phyloP scores from a whole-genome alignment of 202 grass and related monocot genomes.

The Saccharum hybrid region DNA sequence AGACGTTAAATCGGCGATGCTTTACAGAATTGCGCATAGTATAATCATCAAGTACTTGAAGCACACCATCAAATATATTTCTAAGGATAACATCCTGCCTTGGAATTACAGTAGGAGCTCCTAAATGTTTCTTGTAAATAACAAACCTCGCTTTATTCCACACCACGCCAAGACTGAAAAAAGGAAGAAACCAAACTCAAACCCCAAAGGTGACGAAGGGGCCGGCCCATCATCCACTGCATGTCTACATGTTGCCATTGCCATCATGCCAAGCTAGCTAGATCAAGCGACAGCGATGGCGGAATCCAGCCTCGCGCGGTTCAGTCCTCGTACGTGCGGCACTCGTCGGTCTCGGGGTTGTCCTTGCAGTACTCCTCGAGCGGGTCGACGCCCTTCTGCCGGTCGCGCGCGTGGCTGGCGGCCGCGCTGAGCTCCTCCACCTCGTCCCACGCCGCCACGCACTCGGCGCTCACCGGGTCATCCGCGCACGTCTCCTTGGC shows the following conservation, averaged over 20 bases:
- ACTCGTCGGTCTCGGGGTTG: slow-evolving; percentile 85
- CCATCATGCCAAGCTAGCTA: slow-evolving; percentile 18
- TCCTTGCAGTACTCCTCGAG: slow-evolving; percentile 94
- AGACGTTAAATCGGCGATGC: no score
- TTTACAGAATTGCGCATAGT: not conserved
- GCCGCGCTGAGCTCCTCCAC: slow-evolving; percentile 97
- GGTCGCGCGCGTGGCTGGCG: slow-evolving; percentile 80
- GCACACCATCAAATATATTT: not conserved
- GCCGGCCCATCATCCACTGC: not conserved
- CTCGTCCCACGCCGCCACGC: slow-evolving; percentile 95
- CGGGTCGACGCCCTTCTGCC: slow-evolving; percentile 66
- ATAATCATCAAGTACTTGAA: not conserved
- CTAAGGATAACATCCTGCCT: slow-evolving; percentile 13
- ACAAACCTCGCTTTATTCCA: slow-evolving; percentile 43
- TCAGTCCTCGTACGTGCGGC: slow-evolving; percentile 91
- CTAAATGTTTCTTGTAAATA: slow-evolving; percentile 1
- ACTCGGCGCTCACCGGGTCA: slow-evolving; percentile 67
- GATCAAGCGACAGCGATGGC: slow-evolving; percentile 34
- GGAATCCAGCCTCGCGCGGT: not conserved
- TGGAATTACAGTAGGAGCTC: slow-evolving; percentile 18
- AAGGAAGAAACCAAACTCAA: slow-evolving; percentile 41
- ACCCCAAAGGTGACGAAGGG: slow-evolving; percentile 6
- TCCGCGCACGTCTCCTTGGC: slow-evolving; percentile 80
- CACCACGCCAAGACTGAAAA: slow-evolving; percentile 41
- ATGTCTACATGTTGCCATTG: slow-evolving; percentile 21